phyloP scores from a whole-genome alignment of 495 filamentous ascomycete species.

The Lasiosphaeris hirsuta region DNA sequence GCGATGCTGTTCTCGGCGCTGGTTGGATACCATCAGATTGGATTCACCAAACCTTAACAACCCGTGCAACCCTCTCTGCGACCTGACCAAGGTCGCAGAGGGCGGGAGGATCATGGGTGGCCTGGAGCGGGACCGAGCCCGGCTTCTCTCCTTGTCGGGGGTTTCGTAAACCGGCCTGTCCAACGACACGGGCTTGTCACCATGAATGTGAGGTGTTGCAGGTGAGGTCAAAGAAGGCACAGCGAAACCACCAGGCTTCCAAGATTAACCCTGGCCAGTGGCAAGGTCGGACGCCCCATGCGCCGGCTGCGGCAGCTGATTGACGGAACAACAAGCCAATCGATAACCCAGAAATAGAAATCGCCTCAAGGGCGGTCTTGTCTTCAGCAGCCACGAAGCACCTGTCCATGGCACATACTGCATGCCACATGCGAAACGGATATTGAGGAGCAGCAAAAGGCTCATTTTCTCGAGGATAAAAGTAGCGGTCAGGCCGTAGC shows the following conservation, averaged over 20 bases:
- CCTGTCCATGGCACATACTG: no score
- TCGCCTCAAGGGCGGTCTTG: slow-evolving; percentile 31
- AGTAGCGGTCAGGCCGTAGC: no score
- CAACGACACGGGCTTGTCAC: not conserved
- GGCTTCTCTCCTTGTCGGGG: not conserved
- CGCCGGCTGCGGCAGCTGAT: slow-evolving; percentile 12
- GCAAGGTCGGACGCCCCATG: not conserved
- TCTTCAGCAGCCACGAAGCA: not conserved
- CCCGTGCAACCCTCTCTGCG: not conserved
- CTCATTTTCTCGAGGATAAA: no score
- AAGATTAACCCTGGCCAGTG: not conserved
- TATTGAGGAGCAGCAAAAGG: no score
- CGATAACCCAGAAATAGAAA: slow-evolving; percentile 11
- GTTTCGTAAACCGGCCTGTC: slow-evolving; percentile 17
- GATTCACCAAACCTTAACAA: slow-evolving; percentile 7
- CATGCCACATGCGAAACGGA: no score
- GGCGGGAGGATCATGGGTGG: no score
- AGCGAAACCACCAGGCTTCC: not conserved
- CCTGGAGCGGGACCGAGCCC: no score
- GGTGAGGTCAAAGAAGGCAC: not conserved
- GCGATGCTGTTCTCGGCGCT: slow-evolving; percentile 6
- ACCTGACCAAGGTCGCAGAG: not conserved
- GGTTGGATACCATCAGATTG: slow-evolving; percentile 21
- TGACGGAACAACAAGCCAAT: slow-evolving; percentile 18
- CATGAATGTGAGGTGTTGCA: not conserved